A percentile compares a stretch with the other conserved stretches of the same genome.
phyloP scores from a whole-genome alignment of 2,329 filamentous ascomycete species.

The Rutstroemia sp. region DNA sequence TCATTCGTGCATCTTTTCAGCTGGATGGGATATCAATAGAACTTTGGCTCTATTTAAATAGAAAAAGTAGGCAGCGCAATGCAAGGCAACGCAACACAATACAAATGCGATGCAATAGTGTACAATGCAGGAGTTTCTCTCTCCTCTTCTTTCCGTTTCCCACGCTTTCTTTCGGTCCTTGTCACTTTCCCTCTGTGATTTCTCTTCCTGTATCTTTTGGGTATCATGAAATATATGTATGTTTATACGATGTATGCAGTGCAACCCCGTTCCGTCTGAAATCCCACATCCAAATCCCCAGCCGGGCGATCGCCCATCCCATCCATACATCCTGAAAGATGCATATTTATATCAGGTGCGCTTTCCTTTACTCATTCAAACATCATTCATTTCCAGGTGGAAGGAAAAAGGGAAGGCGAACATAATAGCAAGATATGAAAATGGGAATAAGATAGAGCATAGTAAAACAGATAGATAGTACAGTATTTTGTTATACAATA shows the following conservation, averaged over 20 bases:
- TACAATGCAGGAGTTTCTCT: not conserved
- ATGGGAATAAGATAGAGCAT: not conserved
- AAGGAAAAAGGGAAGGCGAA: not conserved
- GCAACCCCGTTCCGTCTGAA: not conserved
- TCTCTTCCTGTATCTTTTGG: not conserved
- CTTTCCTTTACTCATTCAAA: not conserved
- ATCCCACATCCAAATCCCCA: too few species aligned
- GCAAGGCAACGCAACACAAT: not conserved
- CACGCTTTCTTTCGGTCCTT: not conserved
- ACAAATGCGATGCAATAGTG: conserved; percentile 1
- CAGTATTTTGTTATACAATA: not conserved
- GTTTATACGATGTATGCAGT: not conserved
- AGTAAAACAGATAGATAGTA: not conserved
- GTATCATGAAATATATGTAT: conserved; percentile 5
- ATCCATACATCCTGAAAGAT: too few species aligned
- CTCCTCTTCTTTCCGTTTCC: not conserved
- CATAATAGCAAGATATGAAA: not conserved
- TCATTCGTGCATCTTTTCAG: not conserved
- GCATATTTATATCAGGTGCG: too few species aligned
- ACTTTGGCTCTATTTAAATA: not conserved
- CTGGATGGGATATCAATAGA: not conserved
- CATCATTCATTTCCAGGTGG: conserved; percentile 1
- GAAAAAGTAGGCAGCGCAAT: not conserved
- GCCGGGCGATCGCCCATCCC: too few species aligned
- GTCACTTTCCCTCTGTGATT: not conserved